Evolutionary conservation across 2,329 filamentous ascomycete genomes (phyloP).

Genomic region (Claviceps spartinae): DNA sequence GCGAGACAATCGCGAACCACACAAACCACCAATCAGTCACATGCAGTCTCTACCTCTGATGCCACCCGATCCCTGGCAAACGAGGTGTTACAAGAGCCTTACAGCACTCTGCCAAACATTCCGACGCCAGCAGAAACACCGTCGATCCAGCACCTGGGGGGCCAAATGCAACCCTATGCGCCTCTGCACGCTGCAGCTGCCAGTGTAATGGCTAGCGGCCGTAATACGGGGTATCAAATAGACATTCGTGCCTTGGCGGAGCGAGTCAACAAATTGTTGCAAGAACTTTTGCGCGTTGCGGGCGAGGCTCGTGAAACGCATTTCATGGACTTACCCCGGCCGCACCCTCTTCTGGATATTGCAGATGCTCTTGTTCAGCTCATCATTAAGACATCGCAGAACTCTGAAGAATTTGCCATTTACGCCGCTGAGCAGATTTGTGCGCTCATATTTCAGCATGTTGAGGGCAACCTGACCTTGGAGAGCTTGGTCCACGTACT

Average conservation of each 20-base stretch:
- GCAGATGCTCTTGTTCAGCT: slow-evolving; percentile 48
- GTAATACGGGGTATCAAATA: slow-evolving; percentile 32
- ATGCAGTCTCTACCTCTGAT: slow-evolving; percentile 45
- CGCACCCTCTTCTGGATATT: slow-evolving; percentile 46
- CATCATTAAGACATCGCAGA: slow-evolving; percentile 49
- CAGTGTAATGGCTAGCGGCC: slow-evolving; percentile 33
- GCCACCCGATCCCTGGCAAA: slow-evolving; percentile 48
- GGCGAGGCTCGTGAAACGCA: slow-evolving; percentile 43
- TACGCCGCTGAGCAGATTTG: slow-evolving; percentile 48
- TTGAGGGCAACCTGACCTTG: slow-evolving; percentile 41
- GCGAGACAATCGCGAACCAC: slow-evolving; percentile 64
- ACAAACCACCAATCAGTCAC: slow-evolving; percentile 38
- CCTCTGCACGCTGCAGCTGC: slow-evolving; percentile 32
- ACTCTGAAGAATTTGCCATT: slow-evolving; percentile 44
- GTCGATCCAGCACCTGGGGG: slow-evolving; percentile 36
- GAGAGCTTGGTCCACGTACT: slow-evolving; percentile 51
- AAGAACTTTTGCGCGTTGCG: slow-evolving; percentile 42
- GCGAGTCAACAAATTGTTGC: slow-evolving; percentile 42
- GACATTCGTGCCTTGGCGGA: slow-evolving; percentile 41
- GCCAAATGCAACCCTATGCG: slow-evolving; percentile 42
- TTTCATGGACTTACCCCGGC: slow-evolving; percentile 43
- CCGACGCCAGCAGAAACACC: slow-evolving; percentile 48
- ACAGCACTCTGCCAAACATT: slow-evolving; percentile 40
- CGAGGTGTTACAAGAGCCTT: slow-evolving; percentile 50
- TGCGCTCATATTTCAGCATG: slow-evolving; percentile 39